Conservation (phyloP, 2,329 filamentous ascomycete genomes). For the Ceratocystis eucalypticola region DNA sequence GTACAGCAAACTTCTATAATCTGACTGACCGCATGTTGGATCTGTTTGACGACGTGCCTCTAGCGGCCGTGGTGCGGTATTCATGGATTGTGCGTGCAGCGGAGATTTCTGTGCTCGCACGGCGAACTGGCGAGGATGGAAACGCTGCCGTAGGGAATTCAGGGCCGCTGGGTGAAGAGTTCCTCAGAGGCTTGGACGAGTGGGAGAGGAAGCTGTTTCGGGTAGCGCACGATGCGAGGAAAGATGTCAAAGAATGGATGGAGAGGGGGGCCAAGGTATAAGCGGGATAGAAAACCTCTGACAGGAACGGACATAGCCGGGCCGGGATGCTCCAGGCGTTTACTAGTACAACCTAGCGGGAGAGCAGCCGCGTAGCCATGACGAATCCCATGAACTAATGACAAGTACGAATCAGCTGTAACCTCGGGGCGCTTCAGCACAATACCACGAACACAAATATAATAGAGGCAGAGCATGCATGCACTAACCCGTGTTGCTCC, state of each 20-base stretch:
- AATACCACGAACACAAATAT: neutral
- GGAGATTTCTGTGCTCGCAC: slow-evolving; percentile 77
- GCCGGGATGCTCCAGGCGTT: neutral
- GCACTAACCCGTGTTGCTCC: neutral
- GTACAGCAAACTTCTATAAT: slow-evolving; percentile 78
- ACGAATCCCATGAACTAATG: neutral
- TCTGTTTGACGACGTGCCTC: slow-evolving; percentile 67
- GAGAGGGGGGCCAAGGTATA: slow-evolving; percentile 37
- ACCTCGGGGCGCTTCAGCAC: neutral
- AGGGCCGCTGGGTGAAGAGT: slow-evolving; percentile 52
- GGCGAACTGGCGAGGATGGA: slow-evolving; percentile 56
- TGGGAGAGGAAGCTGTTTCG: slow-evolving; percentile 69
- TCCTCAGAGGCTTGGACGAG: slow-evolving; percentile 78
- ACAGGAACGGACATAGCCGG: neutral
- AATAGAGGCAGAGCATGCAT: neutral
- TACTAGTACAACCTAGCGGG: neutral
- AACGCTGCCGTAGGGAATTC: slow-evolving; percentile 28
- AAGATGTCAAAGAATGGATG: slow-evolving; percentile 56
- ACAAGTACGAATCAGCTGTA: neutral
- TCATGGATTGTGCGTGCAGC: slow-evolving; percentile 71
- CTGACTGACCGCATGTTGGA: slow-evolving; percentile 77
- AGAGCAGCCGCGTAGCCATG: neutral
- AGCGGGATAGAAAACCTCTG: slow-evolving; percentile 16
- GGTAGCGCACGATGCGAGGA: slow-evolving; percentile 59
- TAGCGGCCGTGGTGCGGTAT: slow-evolving; percentile 61